These are phyloP conservation scores for Eremothecium cymbalariae DNA, from an alignment of 1,139 yeast genomes.

Conservation along the genomic window DNA sequence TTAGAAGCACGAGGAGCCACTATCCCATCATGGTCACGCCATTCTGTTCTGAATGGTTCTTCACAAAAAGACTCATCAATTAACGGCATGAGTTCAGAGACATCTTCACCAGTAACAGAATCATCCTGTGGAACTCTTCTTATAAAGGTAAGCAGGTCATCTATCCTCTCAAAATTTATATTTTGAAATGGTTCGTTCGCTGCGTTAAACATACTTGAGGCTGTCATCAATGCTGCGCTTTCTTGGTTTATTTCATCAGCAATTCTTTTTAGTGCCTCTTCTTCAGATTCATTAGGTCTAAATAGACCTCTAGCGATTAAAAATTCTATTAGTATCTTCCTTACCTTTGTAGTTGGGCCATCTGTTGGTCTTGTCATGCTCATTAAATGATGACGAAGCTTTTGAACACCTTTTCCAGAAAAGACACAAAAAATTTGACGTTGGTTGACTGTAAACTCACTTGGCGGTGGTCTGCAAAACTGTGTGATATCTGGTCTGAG, in stretches of 20 bases:
- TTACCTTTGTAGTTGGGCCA: constrained; percentile 31
- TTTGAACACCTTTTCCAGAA: constrained; percentile 80
- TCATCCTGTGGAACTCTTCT: constrained; percentile 15
- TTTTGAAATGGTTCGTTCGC: constrained; percentile 25
- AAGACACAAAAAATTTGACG: constrained; percentile 85
- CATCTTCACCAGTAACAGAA: constrained; percentile 18
- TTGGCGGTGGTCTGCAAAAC: constrained; percentile 91
- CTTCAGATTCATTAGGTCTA: constrained; percentile 22
- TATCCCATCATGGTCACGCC: constrained; percentile 23
- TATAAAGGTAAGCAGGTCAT: constrained; percentile 25
- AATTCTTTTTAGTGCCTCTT: constrained; percentile 26
- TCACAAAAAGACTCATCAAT: constrained; percentile 29
- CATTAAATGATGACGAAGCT: constrained; percentile 56
- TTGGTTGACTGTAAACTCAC: constrained; percentile 85
- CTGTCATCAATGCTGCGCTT: constrained; percentile 31
- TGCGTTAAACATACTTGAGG: constrained; percentile 30
- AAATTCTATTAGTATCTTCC: constrained; percentile 28
- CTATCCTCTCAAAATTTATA: constrained; percentile 29
- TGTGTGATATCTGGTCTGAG: constrained; percentile 76
- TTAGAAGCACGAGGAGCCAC: constrained; percentile 29
- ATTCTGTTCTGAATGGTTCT: constrained; percentile 28
- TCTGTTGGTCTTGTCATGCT: constrained; percentile 31
- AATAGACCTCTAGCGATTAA: constrained; percentile 25
- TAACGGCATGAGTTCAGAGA: constrained; percentile 17
- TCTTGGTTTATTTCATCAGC: constrained; percentile 28